Conservation (phyloP, 352 stramenopile genomes). For the Phytophthora melonis region DNA sequence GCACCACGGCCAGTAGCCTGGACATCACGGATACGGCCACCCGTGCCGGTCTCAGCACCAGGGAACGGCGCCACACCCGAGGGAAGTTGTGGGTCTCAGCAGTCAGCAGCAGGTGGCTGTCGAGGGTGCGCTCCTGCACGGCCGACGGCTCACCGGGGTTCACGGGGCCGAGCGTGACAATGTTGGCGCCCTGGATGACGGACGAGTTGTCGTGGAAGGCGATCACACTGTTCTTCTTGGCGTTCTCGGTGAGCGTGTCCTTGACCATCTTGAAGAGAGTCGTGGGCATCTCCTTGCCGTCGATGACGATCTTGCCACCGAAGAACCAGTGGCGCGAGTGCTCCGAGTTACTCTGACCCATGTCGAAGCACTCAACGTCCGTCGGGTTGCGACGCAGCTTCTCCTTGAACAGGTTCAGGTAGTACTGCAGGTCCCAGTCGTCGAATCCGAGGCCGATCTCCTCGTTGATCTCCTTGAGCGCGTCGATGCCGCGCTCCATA, state of each 20-base stretch:
- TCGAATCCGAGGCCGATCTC: slow-evolving; percentile 98
- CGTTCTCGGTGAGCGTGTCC: slow-evolving; percentile 92
- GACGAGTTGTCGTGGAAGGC: slow-evolving; percentile 99
- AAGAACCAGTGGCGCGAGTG: slow-evolving; percentile 99
- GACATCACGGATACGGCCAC: slow-evolving; percentile 98
- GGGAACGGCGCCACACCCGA: slow-evolving; percentile 96
- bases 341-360: slow-evolving; percentile 99
- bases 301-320: slow-evolving; percentile 98
- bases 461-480: slow-evolving; percentile 96
- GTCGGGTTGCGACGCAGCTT: slow-evolving; percentile 98
- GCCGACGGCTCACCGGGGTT: slow-evolving; percentile 70
- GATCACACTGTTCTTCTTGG: slow-evolving; percentile 97
- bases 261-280: slow-evolving; percentile 99
- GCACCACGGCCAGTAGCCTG: slow-evolving; percentile 98
- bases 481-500: slow-evolving; percentile 93
- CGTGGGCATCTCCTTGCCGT: slow-evolving; percentile 95
- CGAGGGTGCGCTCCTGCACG: slow-evolving; percentile 73
- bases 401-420: slow-evolving; percentile 97
- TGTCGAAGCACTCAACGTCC: slow-evolving; percentile 99
- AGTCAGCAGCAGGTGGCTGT: slow-evolving; percentile 97
- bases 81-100: slow-evolving; percentile 99
- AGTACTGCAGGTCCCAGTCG: slow-evolving; percentile 99
- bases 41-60: slow-evolving; percentile 97
- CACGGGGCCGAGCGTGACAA: slow-evolving; percentile 84
- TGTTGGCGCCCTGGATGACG: slow-evolving; percentile 95